Evolutionary conservation across 2,329 filamentous ascomycete genomes (phyloP), one percentile per base, ranked within the genome.

Genomic region (Ophiostoma himal-ulmi): DNA sequence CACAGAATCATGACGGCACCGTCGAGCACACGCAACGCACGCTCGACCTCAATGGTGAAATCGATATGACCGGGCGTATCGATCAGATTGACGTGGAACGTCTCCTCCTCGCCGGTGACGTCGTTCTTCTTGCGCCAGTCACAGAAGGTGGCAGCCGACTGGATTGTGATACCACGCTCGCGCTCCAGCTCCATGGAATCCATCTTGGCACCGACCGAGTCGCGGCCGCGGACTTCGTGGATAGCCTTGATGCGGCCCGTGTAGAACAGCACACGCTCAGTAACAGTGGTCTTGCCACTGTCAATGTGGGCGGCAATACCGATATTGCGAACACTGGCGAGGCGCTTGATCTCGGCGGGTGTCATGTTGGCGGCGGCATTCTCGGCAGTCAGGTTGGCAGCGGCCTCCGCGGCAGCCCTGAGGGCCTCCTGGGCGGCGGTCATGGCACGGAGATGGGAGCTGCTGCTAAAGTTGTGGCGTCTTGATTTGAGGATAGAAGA

Each of bases 251-350:
- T 97, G 78, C 95, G 91, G 74, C 95, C 95, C 70, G 95, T 98
- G 81, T 99, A 99, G 86, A 94, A 99, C 71, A 99, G 90, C 64
- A 99, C 93, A 80, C 95, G 91, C 82, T 99, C 95, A 70, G 94
- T 98, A 73, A 89, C 92, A 52, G 95, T 99, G 48, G 95, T 99
- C 83, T 99, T 99, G 76, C 95, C 95, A 78, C 93, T 97, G 83
- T 99, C 95, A 79, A 99, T 99, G 79, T 99, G 95, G 75, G 95
- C 95, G 90, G 95, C 95, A 83, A 99, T 99, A 82, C 95, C 95
- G 80, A 99, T 99, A 80, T 99, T 99, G 74, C 95, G 89, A 71
- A 98, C 91, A 81, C 86, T 88, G 69, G 90, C 88, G 74, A 99
- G 81, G 73, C 94, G 88, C 73, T 88, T 85, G 71, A 88, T 89